These are phyloP conservation scores for Ophiosphaerella korrae DNA, from an alignment of 2,329 filamentous ascomycete species.

Conservation along the genomic window DNA sequence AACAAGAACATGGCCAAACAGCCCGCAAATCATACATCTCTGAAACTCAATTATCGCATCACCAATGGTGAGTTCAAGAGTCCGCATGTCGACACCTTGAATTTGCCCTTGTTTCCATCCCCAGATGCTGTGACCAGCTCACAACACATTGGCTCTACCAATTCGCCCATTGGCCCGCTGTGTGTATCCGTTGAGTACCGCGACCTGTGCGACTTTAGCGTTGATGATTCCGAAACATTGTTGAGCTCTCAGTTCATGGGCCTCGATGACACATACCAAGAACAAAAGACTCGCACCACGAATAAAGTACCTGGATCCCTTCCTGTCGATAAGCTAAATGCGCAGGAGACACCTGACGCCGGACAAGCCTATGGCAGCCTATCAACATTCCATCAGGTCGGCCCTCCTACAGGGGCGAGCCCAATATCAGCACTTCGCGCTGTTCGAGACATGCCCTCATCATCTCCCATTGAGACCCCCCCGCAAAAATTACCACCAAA, in stretches of 20 bases:
- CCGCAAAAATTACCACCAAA: constrained; percentile 57
- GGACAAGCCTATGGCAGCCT: constrained; percentile 87
- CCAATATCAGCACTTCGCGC: constrained; percentile 83
- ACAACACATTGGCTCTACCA: constrained; percentile 81
- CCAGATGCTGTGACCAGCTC: constrained; percentile 65
- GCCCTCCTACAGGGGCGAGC: constrained; percentile 76
- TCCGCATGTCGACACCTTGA: constrained; percentile 69
- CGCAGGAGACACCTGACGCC: constrained; percentile 60
- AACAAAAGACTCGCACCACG: constrained; percentile 65
- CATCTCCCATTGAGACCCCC: constrained; percentile 57
- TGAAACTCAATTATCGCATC: constrained; percentile 83
- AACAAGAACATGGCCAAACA: constrained; percentile 75
- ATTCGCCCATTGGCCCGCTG: constrained; percentile 84
- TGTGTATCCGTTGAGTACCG: constrained; percentile 83
- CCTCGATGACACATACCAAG: constrained; percentile 84
- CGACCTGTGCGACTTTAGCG: constrained; percentile 84
- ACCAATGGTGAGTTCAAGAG: constrained; percentile 62
- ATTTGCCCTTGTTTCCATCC: constrained; percentile 68
- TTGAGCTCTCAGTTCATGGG: constrained; percentile 94
- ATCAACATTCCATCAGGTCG: constrained; percentile 84
- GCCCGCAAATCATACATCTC: constrained; percentile 62
- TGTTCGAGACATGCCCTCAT: constrained; percentile 61
- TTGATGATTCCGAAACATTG: constrained; percentile 89
- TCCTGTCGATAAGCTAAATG: constrained; percentile 62
- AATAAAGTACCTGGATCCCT: constrained; percentile 72